phyloP scores from a whole-genome alignment of 176 grass and related monocot species.

The Cenchrus americanus region DNA sequence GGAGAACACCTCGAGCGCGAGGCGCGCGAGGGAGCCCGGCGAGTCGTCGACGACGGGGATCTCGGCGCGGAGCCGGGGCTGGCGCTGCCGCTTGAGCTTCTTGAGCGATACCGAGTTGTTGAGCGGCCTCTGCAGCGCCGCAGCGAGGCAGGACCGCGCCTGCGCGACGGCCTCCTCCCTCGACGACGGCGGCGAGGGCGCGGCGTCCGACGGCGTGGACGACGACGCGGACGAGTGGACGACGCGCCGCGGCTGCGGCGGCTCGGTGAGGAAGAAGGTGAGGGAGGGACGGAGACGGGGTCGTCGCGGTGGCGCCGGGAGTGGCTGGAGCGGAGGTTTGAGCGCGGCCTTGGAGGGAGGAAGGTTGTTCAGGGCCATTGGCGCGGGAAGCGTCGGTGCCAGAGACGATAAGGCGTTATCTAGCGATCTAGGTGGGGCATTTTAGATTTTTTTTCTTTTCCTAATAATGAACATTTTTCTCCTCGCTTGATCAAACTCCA shows the following conservation, averaged over 20 bases:
- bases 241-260: not conserved
- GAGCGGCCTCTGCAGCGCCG: conserved; percentile 71
- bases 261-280: not conserved
- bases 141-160: conserved; percentile 65
- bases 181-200: conserved; percentile 55
- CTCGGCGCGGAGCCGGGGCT: conserved; percentile 76
- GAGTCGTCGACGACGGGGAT: conserved; percentile 87
- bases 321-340: conserved; percentile 15
- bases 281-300: not conserved
- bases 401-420: conserved; percentile 42
- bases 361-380: conserved; percentile 49
- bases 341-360: conserved; percentile 8
- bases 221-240: conserved; percentile 28
- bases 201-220: not conserved
- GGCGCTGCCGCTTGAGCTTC: conserved; percentile 75
- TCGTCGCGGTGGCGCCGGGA: not conserved
- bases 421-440: not conserved
- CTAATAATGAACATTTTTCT: no score
- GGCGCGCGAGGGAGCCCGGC: conserved; percentile 57
- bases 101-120: conserved; percentile 49
- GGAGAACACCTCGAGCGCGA: conserved; percentile 69
- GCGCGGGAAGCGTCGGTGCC: not conserved
- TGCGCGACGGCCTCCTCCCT: conserved; percentile 82
- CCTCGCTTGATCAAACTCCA: no score
- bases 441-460: no score